phyloP scores from a whole-genome alignment of 345 rosid species.

The Acer negundo region DNA sequence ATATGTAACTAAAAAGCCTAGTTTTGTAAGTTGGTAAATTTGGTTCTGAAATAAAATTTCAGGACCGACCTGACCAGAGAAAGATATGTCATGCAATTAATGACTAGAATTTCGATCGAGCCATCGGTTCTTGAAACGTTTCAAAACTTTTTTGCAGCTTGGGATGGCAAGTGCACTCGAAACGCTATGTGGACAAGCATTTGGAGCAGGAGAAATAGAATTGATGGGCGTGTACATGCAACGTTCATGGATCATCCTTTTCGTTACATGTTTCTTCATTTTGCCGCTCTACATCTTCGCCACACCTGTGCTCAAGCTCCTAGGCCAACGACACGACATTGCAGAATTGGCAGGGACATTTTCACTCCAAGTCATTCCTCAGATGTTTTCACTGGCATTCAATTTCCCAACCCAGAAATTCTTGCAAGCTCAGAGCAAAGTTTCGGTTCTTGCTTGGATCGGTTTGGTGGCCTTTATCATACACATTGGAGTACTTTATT shows the following conservation, averaged over 20 bases:
- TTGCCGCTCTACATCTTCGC: conserved; percentile 80
- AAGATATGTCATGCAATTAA: too few species aligned
- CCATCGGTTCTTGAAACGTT: neutral
- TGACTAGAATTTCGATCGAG: too few species aligned
- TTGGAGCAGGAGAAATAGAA: conserved; percentile 79
- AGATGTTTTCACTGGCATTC: conserved; percentile 82
- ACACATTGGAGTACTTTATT: conserved; percentile 50
- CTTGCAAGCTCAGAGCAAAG: conserved; percentile 89
- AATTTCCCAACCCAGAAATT: conserved; percentile 89
- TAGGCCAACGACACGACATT: conserved; percentile 67
- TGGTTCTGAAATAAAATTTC: too few species aligned
- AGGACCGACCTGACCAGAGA: too few species aligned
- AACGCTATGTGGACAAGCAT: conserved; percentile 95
- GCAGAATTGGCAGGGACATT: conserved; percentile 76
- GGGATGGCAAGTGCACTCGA: conserved; percentile 98
- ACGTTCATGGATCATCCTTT: conserved; percentile 81
- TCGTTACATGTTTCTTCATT: conserved; percentile 57
- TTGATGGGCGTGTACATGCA: conserved; percentile 94
- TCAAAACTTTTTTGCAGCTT: conserved; percentile 47
- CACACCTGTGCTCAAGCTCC: conserved; percentile 67
- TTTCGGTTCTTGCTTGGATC: conserved; percentile 75
- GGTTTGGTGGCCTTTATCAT: conserved; percentile 59
- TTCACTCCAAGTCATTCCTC: conserved; percentile 77
- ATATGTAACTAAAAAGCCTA: too few species aligned
- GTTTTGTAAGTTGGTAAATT: too few species aligned